Base-by-base conservation (phyloP, 2,329 filamentous ascomycete species). In the Fusarium secorum region DNA sequence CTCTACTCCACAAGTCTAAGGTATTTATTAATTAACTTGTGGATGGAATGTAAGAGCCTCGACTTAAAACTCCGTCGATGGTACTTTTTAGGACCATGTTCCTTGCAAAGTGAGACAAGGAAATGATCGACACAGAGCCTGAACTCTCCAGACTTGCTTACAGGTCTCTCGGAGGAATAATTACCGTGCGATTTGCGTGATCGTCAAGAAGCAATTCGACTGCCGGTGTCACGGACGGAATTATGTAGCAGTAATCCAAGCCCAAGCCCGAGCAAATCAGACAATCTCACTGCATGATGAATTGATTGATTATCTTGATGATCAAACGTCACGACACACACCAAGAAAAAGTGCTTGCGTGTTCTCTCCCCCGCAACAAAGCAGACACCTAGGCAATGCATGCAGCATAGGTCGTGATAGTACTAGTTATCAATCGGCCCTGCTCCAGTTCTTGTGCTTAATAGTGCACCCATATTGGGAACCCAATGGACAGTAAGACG, bases 251-350 rank as follows among this genome's bases (percentile, higher is more conserved):
- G 32, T 18, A 52, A 39, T 39, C 33, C 48, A 52, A 52, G 32
- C 33, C 32, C 22, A 48, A 20, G 24, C 38, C 38, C 42, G n/a
- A 22, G n/a, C 38, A 41, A 45, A 53, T 52, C 54, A 39, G 35
- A 39, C 35, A 52, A 36, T 60, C 52, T 64, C 26, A 41, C 11
- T 60, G 28, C 46, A 46, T 53, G 38, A 36, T 45, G 22, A 28
- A 41, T 28, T 55, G 52, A 32, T 49, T 59, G 54, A 72, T 69
- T 70, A 71, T 71, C 64, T 69, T 66, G 68, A 71, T 71, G 60
- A 71, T 71, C 60, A 51, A 52, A 41, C 8, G n/a, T 55, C 36
- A 54, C 32, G 48, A 59, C 54, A 60, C 54, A 60, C 54, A 44
- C 41, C 44, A 39, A 33, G 20, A 18, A 28, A 28, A 28, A 60